These are phyloP conservation scores for Citrus cavaleriei DNA, from an alignment of 345 rosid genomes.

Conservation along the genomic window DNA sequence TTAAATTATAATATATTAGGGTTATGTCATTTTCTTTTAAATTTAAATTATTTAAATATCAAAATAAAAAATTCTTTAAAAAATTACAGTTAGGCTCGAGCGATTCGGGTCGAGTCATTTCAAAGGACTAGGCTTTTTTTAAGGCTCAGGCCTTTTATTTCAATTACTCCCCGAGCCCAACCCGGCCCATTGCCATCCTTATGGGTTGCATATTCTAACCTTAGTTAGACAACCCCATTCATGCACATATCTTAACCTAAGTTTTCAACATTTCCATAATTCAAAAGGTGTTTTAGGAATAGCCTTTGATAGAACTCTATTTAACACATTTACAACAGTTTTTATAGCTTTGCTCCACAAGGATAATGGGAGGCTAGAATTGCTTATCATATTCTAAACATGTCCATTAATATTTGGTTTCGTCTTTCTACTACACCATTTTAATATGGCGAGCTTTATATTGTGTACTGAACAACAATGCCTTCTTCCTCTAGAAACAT, in stretches of 20 bases:
- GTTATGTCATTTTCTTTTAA: too few species aligned
- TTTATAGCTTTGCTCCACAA: not conserved
- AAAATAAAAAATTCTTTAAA: too few species aligned
- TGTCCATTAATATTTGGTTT: not conserved
- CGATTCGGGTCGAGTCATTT: too few species aligned
- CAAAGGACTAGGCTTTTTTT: not conserved
- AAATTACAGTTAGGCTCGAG: accelerated
- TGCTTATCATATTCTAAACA: not conserved
- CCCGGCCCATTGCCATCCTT: too few species aligned
- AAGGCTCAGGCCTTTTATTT: too few species aligned
- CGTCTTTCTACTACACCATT: not conserved
- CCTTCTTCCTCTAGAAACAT: not conserved
- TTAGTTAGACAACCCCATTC: not conserved
- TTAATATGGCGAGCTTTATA: not conserved
- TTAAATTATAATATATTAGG: too few species aligned
- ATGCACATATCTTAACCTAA: not conserved
- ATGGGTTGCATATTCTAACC: too few species aligned
- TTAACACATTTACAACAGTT: not conserved
- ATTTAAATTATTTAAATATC: too few species aligned
- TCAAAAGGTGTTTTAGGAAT: not conserved
- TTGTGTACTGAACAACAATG: not conserved
- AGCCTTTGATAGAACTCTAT: not conserved
- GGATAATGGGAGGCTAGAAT: not conserved
- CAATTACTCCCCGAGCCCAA: accelerated
- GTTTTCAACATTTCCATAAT: not conserved